Evolutionary conservation across 2,329 filamentous ascomycete genomes (phyloP).

Genomic region (Penicillium sp.): DNA sequence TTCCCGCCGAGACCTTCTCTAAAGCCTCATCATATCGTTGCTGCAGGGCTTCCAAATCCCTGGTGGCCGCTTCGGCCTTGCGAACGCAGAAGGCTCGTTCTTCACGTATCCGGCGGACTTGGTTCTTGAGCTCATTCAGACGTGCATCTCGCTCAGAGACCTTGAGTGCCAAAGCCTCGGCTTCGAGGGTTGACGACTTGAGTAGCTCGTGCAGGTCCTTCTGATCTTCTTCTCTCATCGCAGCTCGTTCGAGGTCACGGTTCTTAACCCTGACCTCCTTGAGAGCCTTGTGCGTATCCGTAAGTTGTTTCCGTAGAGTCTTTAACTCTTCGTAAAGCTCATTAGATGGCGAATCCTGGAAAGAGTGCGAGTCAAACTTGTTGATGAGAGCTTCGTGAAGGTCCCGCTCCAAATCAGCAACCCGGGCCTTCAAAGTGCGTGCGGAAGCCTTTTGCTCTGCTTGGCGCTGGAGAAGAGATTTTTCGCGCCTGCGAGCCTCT

Average conservation of each 20-base stretch:
- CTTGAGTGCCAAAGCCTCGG: constrained; percentile 66
- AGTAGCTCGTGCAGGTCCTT: constrained; percentile 45
- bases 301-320: constrained; percentile 57
- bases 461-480: constrained; percentile 61
- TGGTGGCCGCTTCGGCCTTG: constrained; percentile 38
- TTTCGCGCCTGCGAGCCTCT: constrained; percentile 61
- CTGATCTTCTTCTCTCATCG: constrained; percentile 41
- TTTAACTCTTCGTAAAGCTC: constrained; percentile 50
- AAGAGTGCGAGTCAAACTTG: constrained; percentile 50
- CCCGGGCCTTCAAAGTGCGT: constrained; percentile 59
- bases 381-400: constrained; percentile 56
- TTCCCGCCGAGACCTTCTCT: constrained; percentile 40
- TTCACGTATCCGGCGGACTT: constrained; percentile 59
- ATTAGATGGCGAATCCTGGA: constrained; percentile 47
- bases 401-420: constrained; percentile 62
- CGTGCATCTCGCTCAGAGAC: constrained; percentile 64
- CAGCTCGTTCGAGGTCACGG: constrained; percentile 49
- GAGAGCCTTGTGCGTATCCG: constrained; percentile 55
- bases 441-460: constrained; percentile 57
- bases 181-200: constrained; percentile 46
- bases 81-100: constrained; percentile 42
- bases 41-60: constrained; percentile 45
- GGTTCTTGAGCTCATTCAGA: constrained; percentile 52
- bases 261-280: constrained; percentile 52
- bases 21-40: constrained; percentile 61